Evolutionary conservation across 176 grass and related monocot species (phyloP), one percentile per base, ranked within the genome.

Genomic region (Tuctoria greenei): DNA sequence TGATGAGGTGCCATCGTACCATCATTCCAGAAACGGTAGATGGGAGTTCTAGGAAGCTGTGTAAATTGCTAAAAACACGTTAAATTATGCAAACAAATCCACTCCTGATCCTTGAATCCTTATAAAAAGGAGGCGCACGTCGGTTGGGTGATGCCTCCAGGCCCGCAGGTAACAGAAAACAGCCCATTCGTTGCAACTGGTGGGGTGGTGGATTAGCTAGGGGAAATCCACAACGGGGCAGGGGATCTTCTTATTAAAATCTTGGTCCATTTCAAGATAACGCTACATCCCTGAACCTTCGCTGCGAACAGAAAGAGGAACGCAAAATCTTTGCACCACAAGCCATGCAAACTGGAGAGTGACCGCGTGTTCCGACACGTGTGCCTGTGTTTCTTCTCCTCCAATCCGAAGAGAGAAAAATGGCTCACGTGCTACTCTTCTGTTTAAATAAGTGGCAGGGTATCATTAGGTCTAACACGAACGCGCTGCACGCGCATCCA

Each of bases 191-290:
- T 21, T 5, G 2, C 24, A 41, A 27, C 16, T 85, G 28, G 4
- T 43, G 45, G 20, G 26, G 4, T 39, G 40, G 68, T 61, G 49
- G 64, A 41, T 41, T 61, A 59, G 64, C 52, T 41, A 36, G 13
- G 31, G 2, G 15, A 79, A 59, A 85, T 79, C 26, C 18, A 18
- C 17, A 12, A 77, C 36, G 66, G 56, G 12, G 55, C 81, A 84
- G 10, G 5, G 8, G 17, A 34, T 77, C 0, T 5, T 51, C 16
- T 77, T 77, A 5, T 83, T 61, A 74, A 66, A 31, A 3, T 76
- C 80, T 58, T 58, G 4, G 40, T 60, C 52, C 39, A 20, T 44
- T 47, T 47, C 39, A 67, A 67, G 41, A 27, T 58, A 36, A 82
- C 71, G 69, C 71, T 45, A 38, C 62, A 41, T 26, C 50, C 64